Evolutionary conservation across 2,329 filamentous ascomycete genomes (phyloP), one percentile per base, ranked within the genome.

Genomic region (Aspergillus tubingensis): DNA sequence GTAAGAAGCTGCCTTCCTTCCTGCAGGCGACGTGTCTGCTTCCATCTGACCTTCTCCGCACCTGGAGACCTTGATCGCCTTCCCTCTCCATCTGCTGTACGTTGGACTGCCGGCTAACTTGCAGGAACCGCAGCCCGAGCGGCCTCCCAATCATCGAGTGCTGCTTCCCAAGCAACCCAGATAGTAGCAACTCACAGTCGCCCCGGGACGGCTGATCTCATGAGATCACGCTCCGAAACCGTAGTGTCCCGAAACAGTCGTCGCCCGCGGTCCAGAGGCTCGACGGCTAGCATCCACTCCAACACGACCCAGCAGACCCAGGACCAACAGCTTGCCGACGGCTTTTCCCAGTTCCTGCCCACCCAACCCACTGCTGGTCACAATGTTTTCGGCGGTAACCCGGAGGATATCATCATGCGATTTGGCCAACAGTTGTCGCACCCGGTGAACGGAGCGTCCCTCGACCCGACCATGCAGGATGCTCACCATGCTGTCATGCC

Each of bases 251-350:
- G 76, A 54, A 73, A 70, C 61, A 72, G 70, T 66, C 76, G 75
- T 54, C 77, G 76, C 54, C 76, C 79, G 54, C 72, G 79, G 57
- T 81, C 79, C 36, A 72, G 79, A 70, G 79, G 77, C 36, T 81
- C 79, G 49, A 81, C 79, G 8, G 75, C 78, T 36, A 81, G 79
- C 63, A 77, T 81, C 52, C 79, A 81, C 62, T 81, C 79, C n/a
- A 79, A 73, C 61, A 77, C 76, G 15, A 79, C 77, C 41, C 77
- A 80, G 65, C 74, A 77, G 58, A 76, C 75, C 32, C 77, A 77
- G 54, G 77, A 79, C 53, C 76, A 79, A 54, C 76, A 77, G 56
- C 65, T 76, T 55, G 58, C 68, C 32, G 77, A 79, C 60, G 71
- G 70, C 52, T 79, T 77, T 57, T 65, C 74, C 10, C 72, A 77